These are phyloP conservation scores for Lachancea thermotolerans DNA, from an alignment of 805 yeast species.

Conservation along the genomic window DNA sequence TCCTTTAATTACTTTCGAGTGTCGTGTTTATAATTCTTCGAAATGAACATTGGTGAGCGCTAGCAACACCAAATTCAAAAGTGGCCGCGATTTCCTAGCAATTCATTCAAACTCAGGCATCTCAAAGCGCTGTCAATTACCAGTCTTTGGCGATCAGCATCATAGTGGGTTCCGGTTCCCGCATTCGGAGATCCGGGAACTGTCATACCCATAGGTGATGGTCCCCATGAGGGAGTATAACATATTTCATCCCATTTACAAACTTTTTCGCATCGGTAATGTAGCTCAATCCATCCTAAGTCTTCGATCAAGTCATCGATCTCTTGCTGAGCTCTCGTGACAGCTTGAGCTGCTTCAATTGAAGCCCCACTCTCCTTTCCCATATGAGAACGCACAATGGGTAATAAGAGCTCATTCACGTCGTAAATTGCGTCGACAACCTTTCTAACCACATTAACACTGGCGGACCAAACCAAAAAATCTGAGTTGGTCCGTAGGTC, in stretches of 20 bases:
- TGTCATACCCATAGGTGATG: slow-evolving; percentile 45
- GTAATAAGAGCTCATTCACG: slow-evolving; percentile 27
- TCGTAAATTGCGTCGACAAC: slow-evolving; percentile 35
- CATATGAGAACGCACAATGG: slow-evolving; percentile 16
- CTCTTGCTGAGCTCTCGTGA: slow-evolving; percentile 11
- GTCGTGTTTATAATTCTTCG: too few relatives aligned
- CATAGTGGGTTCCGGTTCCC: slow-evolving; percentile 18
- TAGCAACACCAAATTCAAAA: too few relatives aligned
- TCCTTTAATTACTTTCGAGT: too few relatives aligned
- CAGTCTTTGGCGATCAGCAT: slow-evolving; percentile 12
- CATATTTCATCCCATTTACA: slow-evolving; percentile 47
- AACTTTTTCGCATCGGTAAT: slow-evolving; percentile 35
- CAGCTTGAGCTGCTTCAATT: slow-evolving; percentile 13
- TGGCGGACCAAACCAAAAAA: slow-evolving; percentile 43
- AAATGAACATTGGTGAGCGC: too few relatives aligned
- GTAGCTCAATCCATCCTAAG: slow-evolving; percentile 38
- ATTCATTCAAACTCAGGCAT: slow-evolving; percentile 16
- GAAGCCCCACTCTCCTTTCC: slow-evolving; percentile 2
- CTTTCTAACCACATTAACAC: slow-evolving; percentile 35
- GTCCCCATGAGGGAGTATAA: slow-evolving; percentile 57
- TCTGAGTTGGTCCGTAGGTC: slow-evolving; percentile 37
- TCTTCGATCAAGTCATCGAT: slow-evolving; percentile 20
- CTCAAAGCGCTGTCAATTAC: slow-evolving; percentile 15
- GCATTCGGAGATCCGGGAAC: slow-evolving; percentile 5
- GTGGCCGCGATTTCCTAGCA: slow-evolving; percentile 1